phyloP scores from a whole-genome alignment of 1,284 basidiomycete species.

The Apiotrichum sp. region DNA sequence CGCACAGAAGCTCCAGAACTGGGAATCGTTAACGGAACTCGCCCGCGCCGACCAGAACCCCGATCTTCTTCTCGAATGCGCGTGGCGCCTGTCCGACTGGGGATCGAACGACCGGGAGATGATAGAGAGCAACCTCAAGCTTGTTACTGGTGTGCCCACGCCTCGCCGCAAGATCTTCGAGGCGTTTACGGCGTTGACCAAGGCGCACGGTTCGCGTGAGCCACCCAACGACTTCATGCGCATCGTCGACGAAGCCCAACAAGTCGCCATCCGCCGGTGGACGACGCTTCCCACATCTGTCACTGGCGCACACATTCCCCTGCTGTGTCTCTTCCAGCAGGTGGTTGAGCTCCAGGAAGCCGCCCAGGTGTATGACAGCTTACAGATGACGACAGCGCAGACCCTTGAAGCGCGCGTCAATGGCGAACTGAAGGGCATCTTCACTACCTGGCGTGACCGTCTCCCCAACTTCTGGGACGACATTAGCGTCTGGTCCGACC shows the following conservation, averaged over 20 bases:
- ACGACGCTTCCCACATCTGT: conserved; percentile 76
- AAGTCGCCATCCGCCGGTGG: conserved; percentile 95
- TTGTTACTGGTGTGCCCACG: conserved; percentile 77
- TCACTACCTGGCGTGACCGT: conserved; percentile 95
- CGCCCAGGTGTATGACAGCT: conserved; percentile 84
- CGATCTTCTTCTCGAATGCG: conserved; percentile 88
- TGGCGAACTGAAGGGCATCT: conserved; percentile 88
- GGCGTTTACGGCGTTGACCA: conserved; percentile 78
- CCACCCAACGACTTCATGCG: conserved; percentile 64
- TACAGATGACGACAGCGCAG: conserved; percentile 76
- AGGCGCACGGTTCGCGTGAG: conserved; percentile 49
- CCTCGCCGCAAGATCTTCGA: conserved; percentile 93
- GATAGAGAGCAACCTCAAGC: conserved; percentile 77
- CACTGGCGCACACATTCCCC: conserved; percentile 85
- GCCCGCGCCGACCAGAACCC: conserved; percentile 86
- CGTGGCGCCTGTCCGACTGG: conserved; percentile 95
- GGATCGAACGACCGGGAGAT: conserved; percentile 57
- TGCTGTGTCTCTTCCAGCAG: conserved; percentile 97
- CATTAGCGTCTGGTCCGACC: conserved; percentile 97
- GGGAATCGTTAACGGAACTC: conserved; percentile 93
- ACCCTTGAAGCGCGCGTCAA: conserved; percentile 90
- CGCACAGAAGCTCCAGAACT: conserved; percentile 94
- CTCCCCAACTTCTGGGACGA: conserved; percentile 95
- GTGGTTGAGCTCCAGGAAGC: conserved; percentile 98
- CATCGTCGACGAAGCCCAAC: conserved; percentile 93